Base-by-base conservation (phyloP, 768 basidiomycete species). In the Boletus insuetus region DNA sequence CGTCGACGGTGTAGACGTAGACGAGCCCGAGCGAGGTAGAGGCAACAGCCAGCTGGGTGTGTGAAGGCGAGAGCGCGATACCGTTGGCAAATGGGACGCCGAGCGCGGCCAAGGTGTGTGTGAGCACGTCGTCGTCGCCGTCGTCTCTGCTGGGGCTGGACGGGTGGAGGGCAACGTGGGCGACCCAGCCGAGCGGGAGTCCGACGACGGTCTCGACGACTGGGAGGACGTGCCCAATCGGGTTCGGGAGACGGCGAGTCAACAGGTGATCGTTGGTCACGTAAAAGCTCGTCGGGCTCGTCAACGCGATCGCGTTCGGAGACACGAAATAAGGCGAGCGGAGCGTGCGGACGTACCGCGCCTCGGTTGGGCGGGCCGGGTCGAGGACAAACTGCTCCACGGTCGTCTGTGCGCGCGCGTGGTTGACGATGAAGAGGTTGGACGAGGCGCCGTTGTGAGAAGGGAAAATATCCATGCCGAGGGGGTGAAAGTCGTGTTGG, bases 31-130 rank as follows among this genome's bases (percentile, higher is more conserved):
- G 64, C 3, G 83, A 72, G 35, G 82, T 82, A 2, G 83, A 78
- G 3, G 82, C 81, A 22, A 90, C 64, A 3, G 86, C 89, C 24
- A 87, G 72, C 34, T 79, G 72, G 3, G 69, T 63, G 2, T 77
- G 78, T 1, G 71, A 64, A 1, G 77, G 79, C 0, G 86, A 85
- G 40, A 89, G 59, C 0, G 87, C 76, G 54, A 90, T 59, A 19
- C 89, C 89, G 60, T 91, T 91, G 4, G 88, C 73, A 67, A 89
- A 89, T 0, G 87, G 70, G 14, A 88, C 67, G 49, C 81, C 81
- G 3, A 73, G 63, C 7, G 76, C 78, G 6, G 74, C 72, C 41
- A 82, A 68, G 9, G 68, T 64, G 52, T 82, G 75, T 0, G 65
- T 54, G 45, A 81, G 54, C 0, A 56, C 17, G 1, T 6, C 34